Conservation (phyloP, 2,329 filamentous ascomycete genomes). For the Fusarium phyllophilum region DNA sequence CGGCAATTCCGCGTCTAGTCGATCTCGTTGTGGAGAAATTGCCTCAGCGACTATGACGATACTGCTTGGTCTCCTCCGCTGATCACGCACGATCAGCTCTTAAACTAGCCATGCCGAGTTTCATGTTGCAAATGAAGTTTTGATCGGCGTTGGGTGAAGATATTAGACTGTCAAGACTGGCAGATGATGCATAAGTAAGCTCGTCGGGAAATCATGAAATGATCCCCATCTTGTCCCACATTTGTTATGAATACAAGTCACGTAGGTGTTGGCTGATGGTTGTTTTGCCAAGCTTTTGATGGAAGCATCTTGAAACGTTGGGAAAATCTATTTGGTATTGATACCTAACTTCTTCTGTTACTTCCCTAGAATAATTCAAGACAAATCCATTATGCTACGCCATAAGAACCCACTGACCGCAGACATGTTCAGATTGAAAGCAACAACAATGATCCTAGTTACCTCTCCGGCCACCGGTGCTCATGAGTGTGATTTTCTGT, state of each 20-base stretch:
- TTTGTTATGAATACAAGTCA: not conserved
- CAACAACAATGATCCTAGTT: conserved; percentile 41
- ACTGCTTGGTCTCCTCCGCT: not conserved
- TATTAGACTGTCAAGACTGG: not conserved
- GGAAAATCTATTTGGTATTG: conserved; percentile 2
- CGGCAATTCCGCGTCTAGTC: conserved; percentile 32
- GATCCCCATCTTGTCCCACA: not conserved
- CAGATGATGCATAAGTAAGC: not conserved
- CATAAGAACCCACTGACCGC: not conserved
- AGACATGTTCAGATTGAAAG: not conserved
- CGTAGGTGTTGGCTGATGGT: not conserved
- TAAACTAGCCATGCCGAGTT: conserved; percentile 2
- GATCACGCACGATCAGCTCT: conserved; percentile 11
- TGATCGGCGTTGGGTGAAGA: conserved; percentile 12
- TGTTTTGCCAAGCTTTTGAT: not conserved
- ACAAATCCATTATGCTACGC: conserved; percentile 1
- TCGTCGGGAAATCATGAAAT: not conserved
- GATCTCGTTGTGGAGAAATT: conserved; percentile 29
- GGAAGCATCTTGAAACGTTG: not conserved
- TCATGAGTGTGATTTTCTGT: conserved; percentile 79
- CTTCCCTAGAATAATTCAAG: not conserved
- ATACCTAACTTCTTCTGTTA: conserved; percentile 2
- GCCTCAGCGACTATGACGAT: conserved; percentile 14
- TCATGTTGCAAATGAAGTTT: conserved; percentile 14
- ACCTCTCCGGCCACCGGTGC: conserved; percentile 67